Conservation (phyloP, 2,329 filamentous ascomycete species). For the Fusarium beomiforme region DNA sequence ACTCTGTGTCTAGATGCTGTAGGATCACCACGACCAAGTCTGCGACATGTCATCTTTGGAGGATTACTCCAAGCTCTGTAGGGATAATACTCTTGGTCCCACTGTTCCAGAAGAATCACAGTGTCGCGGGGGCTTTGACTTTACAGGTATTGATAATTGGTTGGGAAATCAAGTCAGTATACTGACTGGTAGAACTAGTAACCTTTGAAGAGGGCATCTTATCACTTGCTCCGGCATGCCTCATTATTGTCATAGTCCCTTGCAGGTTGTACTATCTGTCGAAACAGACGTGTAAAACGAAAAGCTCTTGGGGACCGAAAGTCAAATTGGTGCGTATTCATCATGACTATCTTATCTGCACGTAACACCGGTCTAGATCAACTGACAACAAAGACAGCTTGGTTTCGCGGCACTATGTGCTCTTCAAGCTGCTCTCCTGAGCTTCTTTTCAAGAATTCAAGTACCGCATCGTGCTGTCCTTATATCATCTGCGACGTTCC, state of each 20-base stretch:
- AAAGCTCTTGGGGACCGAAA: neutral
- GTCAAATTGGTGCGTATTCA: neutral
- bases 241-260: neutral
- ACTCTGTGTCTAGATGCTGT: too few relatives aligned
- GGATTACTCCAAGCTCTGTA: too few relatives aligned
- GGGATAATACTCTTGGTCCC: neutral
- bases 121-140: neutral
- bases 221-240: neutral
- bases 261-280: neutral
- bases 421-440: neutral
- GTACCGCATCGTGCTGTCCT: neutral
- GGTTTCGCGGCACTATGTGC: neutral
- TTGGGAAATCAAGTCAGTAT: neutral
- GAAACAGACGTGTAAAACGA: neutral
- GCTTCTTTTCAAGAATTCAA: too few relatives aligned
- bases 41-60: too few relatives aligned
- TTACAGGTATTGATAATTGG: neutral
- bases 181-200: neutral
- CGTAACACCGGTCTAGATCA: neutral
- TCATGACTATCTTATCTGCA: too few relatives aligned
- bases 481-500: neutral
- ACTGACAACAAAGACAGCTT: neutral
- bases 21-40: too few relatives aligned
- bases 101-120: neutral
- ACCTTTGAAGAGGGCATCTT: neutral